phyloP scores from a whole-genome alignment of 2,329 filamentous ascomycete species.

The Plectosphaerella plurivora region DNA sequence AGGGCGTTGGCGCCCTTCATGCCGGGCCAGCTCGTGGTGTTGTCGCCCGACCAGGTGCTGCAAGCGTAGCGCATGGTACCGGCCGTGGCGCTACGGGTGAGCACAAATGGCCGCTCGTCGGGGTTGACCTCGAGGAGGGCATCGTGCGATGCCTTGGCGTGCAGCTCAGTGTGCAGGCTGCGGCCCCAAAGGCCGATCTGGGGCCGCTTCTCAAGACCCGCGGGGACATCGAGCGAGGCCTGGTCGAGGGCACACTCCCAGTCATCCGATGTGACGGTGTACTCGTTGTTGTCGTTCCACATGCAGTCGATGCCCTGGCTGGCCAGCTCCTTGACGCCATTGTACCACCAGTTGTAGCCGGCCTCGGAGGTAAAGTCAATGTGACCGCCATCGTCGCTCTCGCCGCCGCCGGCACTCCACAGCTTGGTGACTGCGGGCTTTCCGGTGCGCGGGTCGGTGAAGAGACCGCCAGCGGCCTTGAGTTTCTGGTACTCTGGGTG shows the following conservation, averaged over 20 bases:
- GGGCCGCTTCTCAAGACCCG: conserved; percentile 31
- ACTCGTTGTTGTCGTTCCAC: conserved; percentile 80
- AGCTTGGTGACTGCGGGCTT: conserved; percentile 55
- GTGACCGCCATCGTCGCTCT: conserved; percentile 65
- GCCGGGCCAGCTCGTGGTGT: conserved; percentile 67
- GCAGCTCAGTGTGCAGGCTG: conserved; percentile 64
- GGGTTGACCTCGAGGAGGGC: conserved; percentile 57
- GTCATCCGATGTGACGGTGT: conserved; percentile 59
- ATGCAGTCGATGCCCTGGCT: conserved; percentile 65
- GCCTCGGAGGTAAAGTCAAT: conserved; percentile 67
- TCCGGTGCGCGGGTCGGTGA: conserved; percentile 52
- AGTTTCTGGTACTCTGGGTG: conserved; percentile 64
- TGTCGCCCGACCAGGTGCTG: conserved; percentile 73
- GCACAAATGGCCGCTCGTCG: conserved; percentile 58
- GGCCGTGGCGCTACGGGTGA: conserved; percentile 66
- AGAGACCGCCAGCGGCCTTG: conserved; percentile 54
- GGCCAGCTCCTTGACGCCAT: conserved; percentile 59
- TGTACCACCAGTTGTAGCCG: conserved; percentile 68
- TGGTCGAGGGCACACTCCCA: conserved; percentile 58
- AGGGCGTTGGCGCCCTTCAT: conserved; percentile 70
- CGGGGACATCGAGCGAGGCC: conserved; percentile 27
- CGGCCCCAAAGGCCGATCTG: conserved; percentile 66
- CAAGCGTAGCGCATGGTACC: conserved; percentile 66
- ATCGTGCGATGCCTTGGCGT: conserved; percentile 67
- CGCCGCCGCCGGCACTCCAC: conserved; percentile 69